Base-by-base conservation (phyloP, 176 grass and related monocot species). In the Eleusine coracana region DNA sequence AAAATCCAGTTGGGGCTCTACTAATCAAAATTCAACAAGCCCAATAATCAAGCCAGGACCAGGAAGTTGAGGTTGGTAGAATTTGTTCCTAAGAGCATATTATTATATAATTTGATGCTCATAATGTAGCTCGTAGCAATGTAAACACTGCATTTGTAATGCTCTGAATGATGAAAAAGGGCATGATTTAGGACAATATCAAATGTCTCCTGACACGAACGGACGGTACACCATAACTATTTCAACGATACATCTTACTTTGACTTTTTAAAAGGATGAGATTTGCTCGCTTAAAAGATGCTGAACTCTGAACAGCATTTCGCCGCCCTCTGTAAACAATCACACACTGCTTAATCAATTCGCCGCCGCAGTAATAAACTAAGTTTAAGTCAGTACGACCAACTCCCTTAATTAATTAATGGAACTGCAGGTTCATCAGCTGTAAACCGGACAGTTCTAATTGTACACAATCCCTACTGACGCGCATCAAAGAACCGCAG, bases 231-330 rank as follows among this genome's bases (percentile, higher is more conserved):
- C 5, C 1, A 6, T 20, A 7, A 12, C 48, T 14, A 15, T 15
- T 50, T 2, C 48, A 50, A 50, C 11, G 48, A n/a, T 23, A 9
- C 21, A 59, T 59, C 7, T 59, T 59, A 23, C 55, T 58, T n/a
- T 59, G 55, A 59, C 55, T 10, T 59, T 59, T 59, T 23, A 9
- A 3, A 59, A n/a, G 55, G 16, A 20, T 21, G 52, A 20, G 52
- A 20, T 20, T 5, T 55, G 17, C 52, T 21, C 52, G 17, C 52
- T n/a, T n/a, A 58, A 8, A 61, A 61, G 25, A 25, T 61, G n/a
- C 58, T 61, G n/a, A 61, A 61, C 21, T 27, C n/a, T 61, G 9
- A 61, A 61, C 58, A 23, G 21, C 69, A 71, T 71, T 71, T 71
- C 69, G 44, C 44, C 44, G 23, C 13, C 44, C 25, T 16, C 25